Percentiles rank a stretch among this genome's conserved stretches.
Conservation (phyloP, 805 yeast genomes). For the Wickerhamiella dianesei region DNA sequence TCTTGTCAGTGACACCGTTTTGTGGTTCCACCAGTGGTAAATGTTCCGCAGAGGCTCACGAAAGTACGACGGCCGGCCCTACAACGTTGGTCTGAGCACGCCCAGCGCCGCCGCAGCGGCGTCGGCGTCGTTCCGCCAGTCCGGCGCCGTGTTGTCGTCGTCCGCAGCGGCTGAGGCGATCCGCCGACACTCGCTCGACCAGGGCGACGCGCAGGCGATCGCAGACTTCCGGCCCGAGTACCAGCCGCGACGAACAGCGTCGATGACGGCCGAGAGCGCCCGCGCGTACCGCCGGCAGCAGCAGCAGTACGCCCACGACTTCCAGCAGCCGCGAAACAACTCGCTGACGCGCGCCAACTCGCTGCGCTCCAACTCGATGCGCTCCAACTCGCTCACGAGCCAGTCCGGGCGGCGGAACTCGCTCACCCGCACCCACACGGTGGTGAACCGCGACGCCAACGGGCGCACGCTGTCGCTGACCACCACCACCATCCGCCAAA, state of each 20-base stretch:
- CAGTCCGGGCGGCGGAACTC: constrained; percentile 17
- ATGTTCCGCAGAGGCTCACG: constrained; percentile 17
- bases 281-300: constrained; percentile 3
- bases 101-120: constrained; percentile 42
- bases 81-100: constrained; percentile 24
- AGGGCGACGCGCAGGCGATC: constrained; percentile 15
- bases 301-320: constrained; percentile 3
- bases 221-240: constrained; percentile 14
- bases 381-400: constrained; percentile 8
- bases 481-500: constrained; percentile 25
- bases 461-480: constrained; percentile 27
- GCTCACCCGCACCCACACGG: constrained; percentile 20
- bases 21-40: too few relatives aligned
- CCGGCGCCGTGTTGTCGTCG: constrained; percentile 17
- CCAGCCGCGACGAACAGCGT: constrained; percentile 3
- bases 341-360: constrained; percentile 15
- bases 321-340: neutral
- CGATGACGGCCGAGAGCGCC: constrained; percentile 3
- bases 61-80: constrained; percentile 19
- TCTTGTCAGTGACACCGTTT: too few relatives aligned
- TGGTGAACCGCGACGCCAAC: constrained; percentile 20
- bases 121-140: constrained; percentile 35
- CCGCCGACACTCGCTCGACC: constrained; percentile 23
- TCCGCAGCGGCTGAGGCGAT: constrained; percentile 28
- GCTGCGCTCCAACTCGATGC: constrained; percentile 11